Evolutionary conservation across 2,329 filamentous ascomycete genomes (phyloP).

Genomic region (Thelonectria olida): DNA sequence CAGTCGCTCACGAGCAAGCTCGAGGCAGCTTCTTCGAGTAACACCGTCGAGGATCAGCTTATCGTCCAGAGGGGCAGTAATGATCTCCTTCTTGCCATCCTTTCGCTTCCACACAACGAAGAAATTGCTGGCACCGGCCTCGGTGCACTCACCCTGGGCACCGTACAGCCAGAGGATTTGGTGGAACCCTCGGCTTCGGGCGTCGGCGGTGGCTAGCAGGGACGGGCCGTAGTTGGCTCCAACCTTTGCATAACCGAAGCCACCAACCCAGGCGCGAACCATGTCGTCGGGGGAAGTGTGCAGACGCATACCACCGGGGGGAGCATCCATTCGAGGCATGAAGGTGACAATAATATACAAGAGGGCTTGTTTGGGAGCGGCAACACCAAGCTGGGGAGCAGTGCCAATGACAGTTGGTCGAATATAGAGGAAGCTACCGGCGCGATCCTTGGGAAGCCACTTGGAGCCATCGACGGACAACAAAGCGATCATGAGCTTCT

Average conservation of each 20-base stretch:
- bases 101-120: slow-evolving; percentile 79
- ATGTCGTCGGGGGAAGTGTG: slow-evolving; percentile 83
- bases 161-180: slow-evolving; percentile 97
- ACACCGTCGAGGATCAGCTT: slow-evolving; percentile 89
- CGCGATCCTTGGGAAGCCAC: slow-evolving; percentile 78
- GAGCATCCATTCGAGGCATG: slow-evolving; percentile 66
- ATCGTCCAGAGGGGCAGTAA: slow-evolving; percentile 86
- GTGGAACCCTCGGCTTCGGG: slow-evolving; percentile 76
- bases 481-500: slow-evolving; percentile 77
- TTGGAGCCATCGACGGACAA: slow-evolving; percentile 77
- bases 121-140: slow-evolving; percentile 93
- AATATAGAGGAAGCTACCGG: slow-evolving; percentile 82
- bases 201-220: slow-evolving; percentile 80
- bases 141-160: slow-evolving; percentile 79
- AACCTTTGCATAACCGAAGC: slow-evolving; percentile 91
- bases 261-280: slow-evolving; percentile 91
- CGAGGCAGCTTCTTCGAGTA: slow-evolving; percentile 82
- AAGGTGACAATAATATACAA: slow-evolving; percentile 82
- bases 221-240: slow-evolving; percentile 93
- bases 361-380: slow-evolving; percentile 82
- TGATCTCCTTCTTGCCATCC: slow-evolving; percentile 67
- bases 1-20: slow-evolving; percentile 74
- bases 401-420: slow-evolving; percentile 89
- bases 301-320: slow-evolving; percentile 71
- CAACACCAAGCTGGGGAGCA: slow-evolving; percentile 81